phyloP scores from a whole-genome alignment of 1,139 yeast species.

The Yamadazyma buinensis region DNA sequence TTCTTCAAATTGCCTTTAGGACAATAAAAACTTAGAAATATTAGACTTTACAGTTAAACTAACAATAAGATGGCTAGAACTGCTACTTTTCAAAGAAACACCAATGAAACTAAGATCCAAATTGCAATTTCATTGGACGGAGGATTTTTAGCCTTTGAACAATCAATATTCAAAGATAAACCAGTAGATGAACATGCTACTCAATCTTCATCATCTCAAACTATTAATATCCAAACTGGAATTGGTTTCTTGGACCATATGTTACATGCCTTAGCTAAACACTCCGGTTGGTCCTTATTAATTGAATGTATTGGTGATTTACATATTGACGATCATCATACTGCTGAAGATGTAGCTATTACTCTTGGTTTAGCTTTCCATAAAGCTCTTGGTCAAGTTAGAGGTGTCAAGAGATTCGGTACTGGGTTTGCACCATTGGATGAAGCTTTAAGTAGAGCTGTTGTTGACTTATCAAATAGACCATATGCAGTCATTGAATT shows the following conservation, averaged over 20 bases:
- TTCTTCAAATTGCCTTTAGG: too few species aligned
- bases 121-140: conserved; percentile 84
- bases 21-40: too few species aligned
- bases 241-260: conserved; percentile 95
- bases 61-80: conserved; percentile 15
- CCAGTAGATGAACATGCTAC: conserved; percentile 49
- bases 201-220: conserved; percentile 62
- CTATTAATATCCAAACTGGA: conserved; percentile 81
- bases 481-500: conserved; percentile 89
- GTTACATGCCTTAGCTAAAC: conserved; percentile 96
- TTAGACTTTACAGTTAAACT: too few species aligned
- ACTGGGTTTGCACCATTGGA: conserved; percentile 92
- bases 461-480: conserved; percentile 87
- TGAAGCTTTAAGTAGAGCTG: conserved; percentile 92
- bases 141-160: conserved; percentile 60
- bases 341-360: conserved; percentile 93
- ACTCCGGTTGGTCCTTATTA: conserved; percentile 90
- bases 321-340: conserved; percentile 95
- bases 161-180: conserved; percentile 45
- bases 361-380: conserved; percentile 89
- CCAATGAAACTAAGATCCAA: conserved; percentile 93
- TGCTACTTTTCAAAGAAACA: conserved; percentile 63
- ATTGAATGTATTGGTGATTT: conserved; percentile 91
- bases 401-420: conserved; percentile 94
- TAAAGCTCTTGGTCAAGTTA: conserved; percentile 81